phyloP scores from a whole-genome alignment of 371 early-diverging fungal genomes.

The Mucor racemosus region DNA sequence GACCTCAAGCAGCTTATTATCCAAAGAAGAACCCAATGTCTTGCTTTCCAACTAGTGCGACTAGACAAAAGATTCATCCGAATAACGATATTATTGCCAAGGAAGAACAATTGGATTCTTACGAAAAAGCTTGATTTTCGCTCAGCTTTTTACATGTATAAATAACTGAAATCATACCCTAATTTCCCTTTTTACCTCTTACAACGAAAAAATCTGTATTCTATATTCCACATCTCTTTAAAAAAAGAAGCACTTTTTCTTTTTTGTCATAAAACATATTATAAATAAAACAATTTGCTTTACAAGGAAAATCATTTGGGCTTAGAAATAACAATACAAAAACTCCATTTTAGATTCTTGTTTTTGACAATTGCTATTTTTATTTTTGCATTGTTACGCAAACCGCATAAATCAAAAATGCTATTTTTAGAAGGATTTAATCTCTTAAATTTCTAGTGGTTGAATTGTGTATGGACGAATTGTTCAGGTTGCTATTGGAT shows the following conservation, averaged over 20 bases:
- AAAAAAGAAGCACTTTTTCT: neutral
- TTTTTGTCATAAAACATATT: neutral
- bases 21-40: constrained; percentile 11
- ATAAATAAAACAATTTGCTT: neutral
- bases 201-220: neutral
- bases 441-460: constrained; percentile 25
- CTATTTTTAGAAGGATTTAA: constrained; percentile 6
- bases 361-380: constrained; percentile 10
- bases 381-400: constrained; percentile 3
- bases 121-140: neutral
- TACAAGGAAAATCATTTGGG: constrained; percentile 1
- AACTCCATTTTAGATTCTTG: constrained; percentile 1
- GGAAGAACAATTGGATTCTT: neutral
- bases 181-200: neutral
- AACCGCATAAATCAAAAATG: neutral
- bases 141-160: neutral
- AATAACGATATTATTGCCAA: neutral
- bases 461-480: neutral
- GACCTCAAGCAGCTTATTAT: constrained; percentile 16
- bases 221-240: neutral
- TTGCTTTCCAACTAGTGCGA: constrained; percentile 5
- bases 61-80: constrained; percentile 2
- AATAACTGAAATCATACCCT: neutral
- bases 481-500: neutral
- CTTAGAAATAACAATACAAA: neutral